phyloP scores from a whole-genome alignment of 1,139 yeast genomes.

The Suhomyces chickasaworum region DNA sequence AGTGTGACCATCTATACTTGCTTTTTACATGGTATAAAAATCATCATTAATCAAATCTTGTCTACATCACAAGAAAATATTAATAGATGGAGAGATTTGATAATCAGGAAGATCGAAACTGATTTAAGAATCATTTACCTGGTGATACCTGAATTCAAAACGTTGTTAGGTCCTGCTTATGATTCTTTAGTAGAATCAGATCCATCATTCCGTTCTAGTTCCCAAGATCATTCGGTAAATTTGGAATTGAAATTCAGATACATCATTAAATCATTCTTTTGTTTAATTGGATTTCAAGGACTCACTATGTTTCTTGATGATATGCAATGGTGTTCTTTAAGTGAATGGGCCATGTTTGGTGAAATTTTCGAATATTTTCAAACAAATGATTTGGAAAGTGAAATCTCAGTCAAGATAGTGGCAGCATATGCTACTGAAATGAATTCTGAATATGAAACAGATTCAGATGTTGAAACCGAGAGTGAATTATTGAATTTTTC shows the following conservation, averaged over 20 bases:
- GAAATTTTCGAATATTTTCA: constrained; percentile 31
- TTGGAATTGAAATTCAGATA: constrained; percentile 47
- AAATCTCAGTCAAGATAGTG: constrained; percentile 22
- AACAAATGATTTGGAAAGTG: constrained; percentile 24
- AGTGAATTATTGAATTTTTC: not conserved
- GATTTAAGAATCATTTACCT: constrained; percentile 47
- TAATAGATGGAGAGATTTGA: constrained; percentile 45
- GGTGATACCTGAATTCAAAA: constrained; percentile 48
- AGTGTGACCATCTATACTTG: constrained; percentile 32
- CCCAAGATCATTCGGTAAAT: constrained; percentile 28
- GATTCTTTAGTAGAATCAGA: constrained; percentile 18
- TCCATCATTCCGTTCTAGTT: constrained; percentile 15
- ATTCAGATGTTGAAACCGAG: not conserved
- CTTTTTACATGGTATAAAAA: constrained; percentile 39
- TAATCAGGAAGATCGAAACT: constrained; percentile 42
- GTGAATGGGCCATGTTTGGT: constrained; percentile 32
- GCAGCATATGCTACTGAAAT: constrained; percentile 16
- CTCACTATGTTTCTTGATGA: constrained; percentile 53
- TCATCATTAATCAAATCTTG: constrained; percentile 46
- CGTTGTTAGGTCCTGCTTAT: constrained; percentile 49
- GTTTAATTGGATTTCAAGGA: constrained; percentile 46
- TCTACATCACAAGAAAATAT: constrained; percentile 40
- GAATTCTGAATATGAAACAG: not conserved
- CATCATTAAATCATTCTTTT: constrained; percentile 45
- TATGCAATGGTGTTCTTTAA: constrained; percentile 45